Percentiles rank a stretch among this genome's conserved stretches.
Evolutionary conservation across 2,329 filamentous ascomycete genomes (phyloP).

Genomic region (Stagonosporopsis rhizophila): DNA sequence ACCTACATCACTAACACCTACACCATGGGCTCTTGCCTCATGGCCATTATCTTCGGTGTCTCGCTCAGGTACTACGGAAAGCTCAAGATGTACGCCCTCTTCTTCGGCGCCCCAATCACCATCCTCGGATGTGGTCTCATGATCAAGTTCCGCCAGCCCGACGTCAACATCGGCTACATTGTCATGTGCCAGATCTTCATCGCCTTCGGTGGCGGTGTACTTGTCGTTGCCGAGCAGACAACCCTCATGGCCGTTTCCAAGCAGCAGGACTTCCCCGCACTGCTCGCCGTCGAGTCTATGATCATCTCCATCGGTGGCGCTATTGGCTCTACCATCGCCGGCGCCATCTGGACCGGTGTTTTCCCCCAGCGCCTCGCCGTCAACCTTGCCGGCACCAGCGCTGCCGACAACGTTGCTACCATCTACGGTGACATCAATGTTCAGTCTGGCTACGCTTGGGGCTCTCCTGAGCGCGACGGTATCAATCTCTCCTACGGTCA

Average conservation of each 20-base stretch:
- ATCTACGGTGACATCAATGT: conserved; percentile 62
- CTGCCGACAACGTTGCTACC: conserved; percentile 45
- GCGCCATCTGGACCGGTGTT: conserved; percentile 69
- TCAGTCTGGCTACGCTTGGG: conserved; percentile 62
- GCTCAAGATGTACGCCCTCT: conserved; percentile 39
- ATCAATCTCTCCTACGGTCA: conserved; percentile 49
- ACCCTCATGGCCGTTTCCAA: conserved; percentile 45
- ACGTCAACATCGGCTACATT: conserved; percentile 44
- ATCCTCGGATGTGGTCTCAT: conserved; percentile 47
- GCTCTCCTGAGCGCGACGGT: conserved; percentile 56
- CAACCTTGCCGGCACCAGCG: conserved; percentile 55
- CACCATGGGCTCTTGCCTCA: conserved; percentile 47
- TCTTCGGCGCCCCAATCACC: conserved; percentile 41
- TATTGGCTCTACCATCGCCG: conserved; percentile 61
- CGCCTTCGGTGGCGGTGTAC: conserved; percentile 42
- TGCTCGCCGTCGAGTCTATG: conserved; percentile 61
- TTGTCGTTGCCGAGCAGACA: conserved; percentile 45
- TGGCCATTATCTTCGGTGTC: conserved; percentile 39
- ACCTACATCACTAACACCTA: conserved; percentile 53
- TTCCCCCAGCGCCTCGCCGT: conserved; percentile 59
- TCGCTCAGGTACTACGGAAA: conserved; percentile 40
- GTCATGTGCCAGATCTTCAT: conserved; percentile 49
- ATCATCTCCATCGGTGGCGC: conserved; percentile 63
- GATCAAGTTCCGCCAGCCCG: conserved; percentile 49
- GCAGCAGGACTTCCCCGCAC: conserved; percentile 43